A percentile compares a stretch with the other conserved stretches of the same genome.
These are phyloP conservation scores for Cadophora luteo-olivacea DNA, from an alignment of 2,329 filamentous ascomycete species.

Conservation along the genomic window DNA sequence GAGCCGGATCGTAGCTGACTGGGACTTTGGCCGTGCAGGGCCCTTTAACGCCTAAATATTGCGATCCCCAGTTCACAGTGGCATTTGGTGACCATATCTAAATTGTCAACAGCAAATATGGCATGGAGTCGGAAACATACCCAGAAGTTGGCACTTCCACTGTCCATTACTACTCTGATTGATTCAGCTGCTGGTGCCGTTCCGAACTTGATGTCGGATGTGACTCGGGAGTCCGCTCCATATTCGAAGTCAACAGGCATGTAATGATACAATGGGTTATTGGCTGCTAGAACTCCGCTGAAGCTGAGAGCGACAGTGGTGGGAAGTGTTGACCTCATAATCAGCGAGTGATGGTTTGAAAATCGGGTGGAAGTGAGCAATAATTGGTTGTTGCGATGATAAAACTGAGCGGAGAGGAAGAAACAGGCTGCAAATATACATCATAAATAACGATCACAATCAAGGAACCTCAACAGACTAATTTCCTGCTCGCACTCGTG, in stretches of 20 bases:
- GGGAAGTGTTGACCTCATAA: constrained; percentile 21
- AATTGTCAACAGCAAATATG: background rate
- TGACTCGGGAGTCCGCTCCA: constrained; percentile 29
- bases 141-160: constrained; percentile 33
- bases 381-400: background rate
- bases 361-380: background rate
- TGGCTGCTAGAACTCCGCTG: constrained; percentile 12
- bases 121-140: constrained; percentile 9
- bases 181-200: constrained; percentile 20
- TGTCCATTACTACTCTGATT: constrained; percentile 32
- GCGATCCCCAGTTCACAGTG: constrained; percentile 32
- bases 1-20: constrained; percentile 25
- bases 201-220: constrained; percentile 32
- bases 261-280: constrained; percentile 26
- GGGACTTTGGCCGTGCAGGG: constrained; percentile 31
- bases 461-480: background rate
- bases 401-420: background rate
- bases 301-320: constrained; percentile 17
- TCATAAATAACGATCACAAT: background rate
- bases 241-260: constrained; percentile 33
- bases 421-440: background rate
- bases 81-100: constrained; percentile 30
- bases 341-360: constrained; percentile 10
- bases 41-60: constrained; percentile 27
- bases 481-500: background rate